phyloP scores from a whole-genome alignment of 306 rosid genomes.

The Canavalia ensiformis region DNA sequence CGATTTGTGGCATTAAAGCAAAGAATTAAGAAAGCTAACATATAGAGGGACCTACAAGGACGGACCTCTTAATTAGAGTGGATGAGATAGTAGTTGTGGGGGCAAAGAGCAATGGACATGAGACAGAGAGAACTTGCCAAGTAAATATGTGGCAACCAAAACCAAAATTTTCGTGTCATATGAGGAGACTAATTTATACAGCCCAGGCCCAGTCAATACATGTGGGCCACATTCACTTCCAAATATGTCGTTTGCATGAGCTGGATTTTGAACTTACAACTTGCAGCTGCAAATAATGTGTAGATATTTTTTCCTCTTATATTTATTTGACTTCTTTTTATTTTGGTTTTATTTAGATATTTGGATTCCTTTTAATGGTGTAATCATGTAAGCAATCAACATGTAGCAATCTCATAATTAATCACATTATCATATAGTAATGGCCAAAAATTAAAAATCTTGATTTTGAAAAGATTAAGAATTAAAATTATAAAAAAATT shows the following conservation, averaged over 20 bases:
- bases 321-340: too few relatives aligned
- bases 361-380: too few relatives aligned
- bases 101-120: slow-evolving; percentile 38
- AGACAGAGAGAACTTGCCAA: neutral
- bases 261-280: slow-evolving; percentile 1
- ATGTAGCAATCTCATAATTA: too few relatives aligned
- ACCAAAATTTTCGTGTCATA: neutral
- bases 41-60: slow-evolving; percentile 7
- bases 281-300: neutral
- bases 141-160: slow-evolving; percentile 36
- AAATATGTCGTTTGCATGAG: neutral
- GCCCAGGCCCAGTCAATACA: slow-evolving; percentile 48
- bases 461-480: too few relatives aligned
- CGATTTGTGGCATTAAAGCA: neutral
- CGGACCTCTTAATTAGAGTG: slow-evolving; percentile 21
- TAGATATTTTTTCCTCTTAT: neutral
- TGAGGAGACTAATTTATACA: slow-evolving; percentile 18
- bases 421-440: too few relatives aligned
- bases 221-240: slow-evolving; percentile 32
- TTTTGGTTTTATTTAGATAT: too few relatives aligned
- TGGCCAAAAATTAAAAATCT: too few relatives aligned
- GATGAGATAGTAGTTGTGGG: slow-evolving; percentile 18
- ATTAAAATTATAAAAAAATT: too few relatives aligned
- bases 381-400: too few relatives aligned
- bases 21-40: neutral